These are phyloP conservation scores for Saksenaea oblongispora DNA, from an alignment of 371 early-diverging fungal species.

Conservation along the genomic window DNA sequence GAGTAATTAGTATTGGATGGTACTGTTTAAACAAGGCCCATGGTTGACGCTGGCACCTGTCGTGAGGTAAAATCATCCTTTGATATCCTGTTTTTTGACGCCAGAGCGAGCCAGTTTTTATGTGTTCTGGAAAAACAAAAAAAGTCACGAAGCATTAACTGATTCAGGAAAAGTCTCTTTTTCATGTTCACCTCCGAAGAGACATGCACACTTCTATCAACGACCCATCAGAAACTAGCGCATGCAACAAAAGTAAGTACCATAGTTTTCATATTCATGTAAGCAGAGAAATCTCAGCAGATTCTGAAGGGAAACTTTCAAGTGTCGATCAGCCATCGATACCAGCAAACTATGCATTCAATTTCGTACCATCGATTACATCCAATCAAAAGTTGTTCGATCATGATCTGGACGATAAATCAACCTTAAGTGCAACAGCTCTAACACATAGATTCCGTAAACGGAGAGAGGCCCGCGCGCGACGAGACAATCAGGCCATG, in stretches of 20 bases:
- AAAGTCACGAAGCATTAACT: neutral
- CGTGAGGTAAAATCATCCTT: neutral
- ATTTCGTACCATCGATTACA: constrained; percentile 21
- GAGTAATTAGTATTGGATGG: neutral
- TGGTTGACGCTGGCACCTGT: neutral
- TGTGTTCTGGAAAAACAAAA: neutral
- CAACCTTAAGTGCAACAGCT: constrained; percentile 5
- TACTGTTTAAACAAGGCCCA: neutral
- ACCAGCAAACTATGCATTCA: constrained; percentile 17
- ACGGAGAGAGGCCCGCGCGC: neutral
- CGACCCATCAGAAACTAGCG: neutral
- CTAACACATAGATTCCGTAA: constrained; percentile 14
- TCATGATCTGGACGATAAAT: neutral
- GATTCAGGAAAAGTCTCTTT: neutral
- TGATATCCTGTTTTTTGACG: neutral
- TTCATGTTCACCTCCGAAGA: neutral
- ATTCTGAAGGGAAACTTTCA: neutral
- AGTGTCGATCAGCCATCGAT: neutral
- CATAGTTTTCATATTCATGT: neutral
- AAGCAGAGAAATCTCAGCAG: neutral
- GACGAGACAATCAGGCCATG: neutral
- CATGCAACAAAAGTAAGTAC: neutral
- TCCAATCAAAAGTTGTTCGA: constrained; percentile 25
- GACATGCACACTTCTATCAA: neutral
- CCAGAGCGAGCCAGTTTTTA: neutral